Base-by-base conservation (phyloP, 345 rosid genomes). In the Boechera divaricarpa region DNA sequence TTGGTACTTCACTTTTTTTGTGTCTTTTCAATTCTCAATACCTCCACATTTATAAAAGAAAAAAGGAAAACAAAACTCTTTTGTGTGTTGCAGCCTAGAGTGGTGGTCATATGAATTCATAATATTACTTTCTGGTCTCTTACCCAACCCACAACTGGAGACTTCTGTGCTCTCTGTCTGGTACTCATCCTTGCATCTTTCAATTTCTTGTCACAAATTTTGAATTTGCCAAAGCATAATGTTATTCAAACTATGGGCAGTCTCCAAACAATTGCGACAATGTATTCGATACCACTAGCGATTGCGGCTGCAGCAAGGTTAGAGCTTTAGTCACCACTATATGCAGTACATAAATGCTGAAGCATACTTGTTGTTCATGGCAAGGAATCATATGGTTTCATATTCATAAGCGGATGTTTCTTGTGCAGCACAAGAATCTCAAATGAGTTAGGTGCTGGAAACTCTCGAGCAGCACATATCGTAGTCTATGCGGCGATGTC, bases 81-180 rank as follows among this genome's bases (percentile, higher is more conserved):
- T 67, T 62, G 1, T 67, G 36, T 1, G 41, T 47, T 69, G 84
- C 86, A 92, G 97, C 87, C 87, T 94, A 13, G 95, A 90, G 73
- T 92, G 97, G 97, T 94, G 98, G 97, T 94, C 98, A 63, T 94
- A 79, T 81, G 98, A 94, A 81, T 73, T 90, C 55, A 81, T 94
- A 24, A 72, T 85, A 71, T 73, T 94, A 83, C 83, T 92, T 38
- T 94, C 97, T 21, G 98, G 98, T 26, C 80, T 94, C 42, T 69
- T 92, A 44, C 91, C 93, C 45, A 90, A 90, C 72, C 94, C 96
- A 4, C 67, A 88, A 83, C 93, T 91, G 18, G 97, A 90, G 81
- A 87, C 97, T 76, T 92, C 97, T 13, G 96, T 90, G 59, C 87
- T 92, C 24, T 89, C 98, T 21, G 82, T 90, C 26, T 89, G 97